Conservation (phyloP, 2,329 filamentous ascomycete species). For the Zasmidium citrigriseum region DNA sequence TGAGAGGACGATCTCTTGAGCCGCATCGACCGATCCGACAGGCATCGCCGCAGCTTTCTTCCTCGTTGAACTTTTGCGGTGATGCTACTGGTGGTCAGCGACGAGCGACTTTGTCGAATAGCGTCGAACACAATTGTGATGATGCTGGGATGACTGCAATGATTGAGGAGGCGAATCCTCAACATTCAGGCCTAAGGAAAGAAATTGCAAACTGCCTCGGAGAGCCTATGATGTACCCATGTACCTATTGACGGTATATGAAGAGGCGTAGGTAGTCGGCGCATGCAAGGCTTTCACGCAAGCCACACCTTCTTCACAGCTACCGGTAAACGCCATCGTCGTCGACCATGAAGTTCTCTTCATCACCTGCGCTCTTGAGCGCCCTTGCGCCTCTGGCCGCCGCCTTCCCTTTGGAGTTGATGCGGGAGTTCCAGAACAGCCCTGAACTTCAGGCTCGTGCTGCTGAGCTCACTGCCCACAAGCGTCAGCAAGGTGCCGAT, state of each 20-base stretch:
- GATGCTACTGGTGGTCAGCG: neutral
- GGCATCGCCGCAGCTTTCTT: neutral
- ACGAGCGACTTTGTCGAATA: neutral
- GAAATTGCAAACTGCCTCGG: neutral
- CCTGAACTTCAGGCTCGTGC: constrained; percentile 16
- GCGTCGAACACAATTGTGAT: neutral
- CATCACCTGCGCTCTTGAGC: constrained; percentile 16
- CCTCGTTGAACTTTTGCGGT: neutral
- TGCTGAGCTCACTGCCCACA: constrained; percentile 10
- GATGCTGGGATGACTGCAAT: neutral
- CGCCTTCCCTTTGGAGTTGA: constrained; percentile 18
- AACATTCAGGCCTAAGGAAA: neutral
- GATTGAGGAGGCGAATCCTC: neutral
- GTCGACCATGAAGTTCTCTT: constrained; percentile 20
- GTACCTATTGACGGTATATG: neutral
- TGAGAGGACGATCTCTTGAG: neutral
- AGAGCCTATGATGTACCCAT: neutral
- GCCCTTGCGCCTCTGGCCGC: constrained; percentile 10
- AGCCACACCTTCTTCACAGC: too few species aligned
- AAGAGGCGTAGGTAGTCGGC: neutral
- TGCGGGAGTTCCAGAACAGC: constrained; percentile 16
- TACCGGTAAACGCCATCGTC: too few species aligned
- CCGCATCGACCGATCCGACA: neutral
- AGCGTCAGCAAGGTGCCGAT: constrained; percentile 26
- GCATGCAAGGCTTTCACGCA: neutral